Evolutionary conservation across 371 early-diverging fungal species (phyloP), one percentile per base, ranked within the genome.

Genomic region (Circinella umbellata): DNA sequence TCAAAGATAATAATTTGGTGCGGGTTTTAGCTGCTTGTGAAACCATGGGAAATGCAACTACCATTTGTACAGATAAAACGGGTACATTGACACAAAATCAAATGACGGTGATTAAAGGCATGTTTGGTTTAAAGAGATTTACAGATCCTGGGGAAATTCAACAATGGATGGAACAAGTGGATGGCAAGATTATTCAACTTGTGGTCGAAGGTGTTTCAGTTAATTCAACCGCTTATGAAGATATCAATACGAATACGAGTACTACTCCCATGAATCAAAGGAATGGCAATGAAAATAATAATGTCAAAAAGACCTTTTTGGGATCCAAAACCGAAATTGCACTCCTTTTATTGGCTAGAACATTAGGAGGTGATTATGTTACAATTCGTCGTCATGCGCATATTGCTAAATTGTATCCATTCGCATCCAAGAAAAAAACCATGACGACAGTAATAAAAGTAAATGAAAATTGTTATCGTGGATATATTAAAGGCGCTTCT

Each of bases 41-140:
- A 85, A 97, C 96, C 53, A 98, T 98, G 98, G 98, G 98, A 51
- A 93, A 93, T 70, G 96, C 97, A 37, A 99, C 98, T 14, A 94
- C 95, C 9, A 94, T 99, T 46, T 98, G 98, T 84, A 92, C 96
- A 0, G 98, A 99, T 84, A 98, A 98, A 84, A 98, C 98, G 0
- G 99, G 98, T 36, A 98, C 98, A 1, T 82, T 98, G 68, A 98
- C 98, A 0, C 92, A 94, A 79, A 99, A 99, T 86, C 87, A 86
- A 67, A 98, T 99, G 98, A 94, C 95, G 1, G 95, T 97, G 6
- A 95, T 94, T 10, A 86, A 91, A 69, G 93, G 92, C 34, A 73
- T 77, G 11, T 61, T 91, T 9, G 86, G 84, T 27, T 69, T 83
- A 42, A 67, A 79, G 65, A 64, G 73, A 35, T 85, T 92, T 49